A percentile compares a stretch with the other conserved stretches of the same genome.
phyloP scores from a whole-genome alignment of 139 green algal species.

The Chlorella ohadii region DNA sequence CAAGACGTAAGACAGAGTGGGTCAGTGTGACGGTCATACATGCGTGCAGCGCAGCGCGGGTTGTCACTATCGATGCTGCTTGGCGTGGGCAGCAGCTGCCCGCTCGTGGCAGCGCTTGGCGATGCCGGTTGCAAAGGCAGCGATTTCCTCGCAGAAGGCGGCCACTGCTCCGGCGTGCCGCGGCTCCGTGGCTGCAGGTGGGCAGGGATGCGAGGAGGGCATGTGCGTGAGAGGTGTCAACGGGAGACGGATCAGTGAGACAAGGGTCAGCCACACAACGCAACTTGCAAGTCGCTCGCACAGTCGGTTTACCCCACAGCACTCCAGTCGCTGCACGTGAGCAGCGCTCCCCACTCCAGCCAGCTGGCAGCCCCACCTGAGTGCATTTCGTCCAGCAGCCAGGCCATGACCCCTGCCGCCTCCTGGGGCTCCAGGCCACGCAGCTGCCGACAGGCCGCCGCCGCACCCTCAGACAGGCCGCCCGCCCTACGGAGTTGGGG shows the following conservation, averaged over 20 bases:
- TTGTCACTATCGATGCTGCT: not conserved
- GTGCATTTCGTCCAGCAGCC: slow-evolving; percentile 24
- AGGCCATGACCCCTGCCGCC: slow-evolving; percentile 24
- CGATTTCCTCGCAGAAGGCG: slow-evolving; percentile 14
- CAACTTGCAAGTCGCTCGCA: no score
- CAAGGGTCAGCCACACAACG: no score
- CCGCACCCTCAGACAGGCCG: not conserved
- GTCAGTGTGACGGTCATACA: no score
- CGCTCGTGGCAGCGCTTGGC: slow-evolving; percentile 23
- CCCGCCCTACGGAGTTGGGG: slow-evolving; percentile 3
- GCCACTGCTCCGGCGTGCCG: not conserved
- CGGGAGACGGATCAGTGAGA: no score
- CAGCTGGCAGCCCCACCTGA: no score
- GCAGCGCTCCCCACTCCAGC: no score
- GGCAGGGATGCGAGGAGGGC: not conserved
- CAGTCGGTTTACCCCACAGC: no score
- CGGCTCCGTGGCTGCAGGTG: not conserved
- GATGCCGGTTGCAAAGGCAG: slow-evolving; percentile 10
- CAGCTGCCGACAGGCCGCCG: slow-evolving; percentile 25
- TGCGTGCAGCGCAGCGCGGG: no score
- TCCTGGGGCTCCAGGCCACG: slow-evolving; percentile 13
- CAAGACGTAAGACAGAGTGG: no score
- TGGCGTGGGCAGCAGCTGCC: not conserved
- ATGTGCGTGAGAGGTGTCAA: no score
- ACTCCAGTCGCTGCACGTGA: no score